phyloP scores from a whole-genome alignment of 2,329 filamentous ascomycete species.

The Colletotrichum kahawae region DNA sequence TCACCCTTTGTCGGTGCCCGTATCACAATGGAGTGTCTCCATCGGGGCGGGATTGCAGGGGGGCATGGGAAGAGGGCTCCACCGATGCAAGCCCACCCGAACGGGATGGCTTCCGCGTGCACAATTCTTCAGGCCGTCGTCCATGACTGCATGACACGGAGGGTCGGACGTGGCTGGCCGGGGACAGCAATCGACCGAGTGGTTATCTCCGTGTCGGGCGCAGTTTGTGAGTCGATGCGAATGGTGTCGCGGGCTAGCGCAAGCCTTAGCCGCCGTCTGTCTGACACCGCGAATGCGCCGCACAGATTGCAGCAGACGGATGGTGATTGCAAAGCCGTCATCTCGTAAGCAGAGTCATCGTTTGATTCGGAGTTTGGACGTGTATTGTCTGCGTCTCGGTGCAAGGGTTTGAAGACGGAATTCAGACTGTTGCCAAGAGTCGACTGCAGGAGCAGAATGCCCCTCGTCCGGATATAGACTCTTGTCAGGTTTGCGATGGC shows the following conservation, averaged over 20 bases:
- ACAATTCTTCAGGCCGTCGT: neutral
- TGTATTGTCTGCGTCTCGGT: neutral
- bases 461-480: neutral
- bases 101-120: constrained; percentile 12
- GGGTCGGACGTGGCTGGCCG: neutral
- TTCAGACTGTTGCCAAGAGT: neutral
- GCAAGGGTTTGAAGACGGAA: neutral
- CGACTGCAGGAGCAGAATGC: neutral
- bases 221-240: neutral
- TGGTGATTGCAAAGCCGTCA: neutral
- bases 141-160: constrained; percentile 2
- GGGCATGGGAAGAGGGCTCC: neutral
- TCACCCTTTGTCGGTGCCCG: constrained; percentile 12
- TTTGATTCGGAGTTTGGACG: neutral
- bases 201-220: constrained; percentile 15
- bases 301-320: neutral
- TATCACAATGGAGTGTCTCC: constrained; percentile 3
- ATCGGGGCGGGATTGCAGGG: constrained; percentile 1
- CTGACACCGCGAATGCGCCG: neutral
- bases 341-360: neutral
- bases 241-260: neutral
- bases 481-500: constrained; percentile 9
- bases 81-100: neutral
- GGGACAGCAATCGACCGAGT: neutral
- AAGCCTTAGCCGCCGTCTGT: neutral